phyloP scores from a whole-genome alignment of 208 protist genomes.

The Cochliopodium minus region DNA sequence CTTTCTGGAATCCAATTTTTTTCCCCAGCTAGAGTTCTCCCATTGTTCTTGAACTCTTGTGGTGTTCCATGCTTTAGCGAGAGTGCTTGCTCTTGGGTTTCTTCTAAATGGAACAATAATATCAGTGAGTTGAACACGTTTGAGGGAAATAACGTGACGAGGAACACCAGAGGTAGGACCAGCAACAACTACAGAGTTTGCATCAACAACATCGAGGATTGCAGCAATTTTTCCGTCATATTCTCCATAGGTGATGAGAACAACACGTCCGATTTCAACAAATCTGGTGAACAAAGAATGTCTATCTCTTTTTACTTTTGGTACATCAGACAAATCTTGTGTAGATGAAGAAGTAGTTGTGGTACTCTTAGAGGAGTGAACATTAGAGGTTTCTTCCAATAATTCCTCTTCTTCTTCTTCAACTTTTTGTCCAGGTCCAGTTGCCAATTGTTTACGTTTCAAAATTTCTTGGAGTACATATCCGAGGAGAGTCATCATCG shows the following conservation, averaged over 20 bases:
- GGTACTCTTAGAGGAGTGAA: no score
- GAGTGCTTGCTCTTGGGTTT: neutral
- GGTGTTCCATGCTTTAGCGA: neutral
- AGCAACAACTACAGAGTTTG: neutral
- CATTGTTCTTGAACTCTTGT: neutral
- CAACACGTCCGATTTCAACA: neutral
- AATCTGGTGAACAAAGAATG: no score
- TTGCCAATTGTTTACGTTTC: no score
- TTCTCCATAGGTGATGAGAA: neutral
- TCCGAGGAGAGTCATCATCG: no score
- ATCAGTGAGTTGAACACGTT: neutral
- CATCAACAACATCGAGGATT: conserved; percentile 4
- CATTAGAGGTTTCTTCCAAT: no score
- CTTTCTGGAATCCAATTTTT: neutral
- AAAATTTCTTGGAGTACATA: no score
- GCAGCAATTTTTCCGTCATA: neutral
- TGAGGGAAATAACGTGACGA: neutral
- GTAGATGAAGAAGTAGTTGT: no score
- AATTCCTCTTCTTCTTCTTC: no score
- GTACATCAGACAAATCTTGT: no score
- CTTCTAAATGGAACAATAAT: neutral
- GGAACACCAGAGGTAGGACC: neutral
- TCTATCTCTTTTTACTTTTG: no score
- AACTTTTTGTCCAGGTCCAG: no score
- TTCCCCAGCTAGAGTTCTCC: neutral